phyloP scores from a whole-genome alignment of 495 filamentous ascomycete genomes.

The Daldinia loculata region DNA sequence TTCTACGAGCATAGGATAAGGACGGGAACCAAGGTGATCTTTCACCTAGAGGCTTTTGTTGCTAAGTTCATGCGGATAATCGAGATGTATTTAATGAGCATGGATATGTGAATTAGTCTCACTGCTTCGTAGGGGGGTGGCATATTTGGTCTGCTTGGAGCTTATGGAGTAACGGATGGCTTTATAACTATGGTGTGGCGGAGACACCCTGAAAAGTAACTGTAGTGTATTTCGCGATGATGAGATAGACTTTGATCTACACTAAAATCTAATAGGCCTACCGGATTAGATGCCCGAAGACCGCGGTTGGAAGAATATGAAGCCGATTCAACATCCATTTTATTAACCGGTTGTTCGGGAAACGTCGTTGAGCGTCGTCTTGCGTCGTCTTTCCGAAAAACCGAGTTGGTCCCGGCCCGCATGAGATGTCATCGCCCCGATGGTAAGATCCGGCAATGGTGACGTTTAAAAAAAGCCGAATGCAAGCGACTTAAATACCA shows the following conservation, averaged over 20 bases:
- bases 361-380: constrained; percentile 7
- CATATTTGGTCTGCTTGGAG: constrained; percentile 12
- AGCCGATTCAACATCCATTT: constrained; percentile 7
- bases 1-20: constrained; percentile 96
- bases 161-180: constrained; percentile 32
- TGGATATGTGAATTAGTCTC: constrained; percentile 65
- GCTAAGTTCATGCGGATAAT: constrained; percentile 97
- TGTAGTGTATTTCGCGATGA: constrained; percentile 9
- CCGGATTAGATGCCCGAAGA: constrained; percentile 4
- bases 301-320: constrained; percentile 19
- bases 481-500: constrained; percentile 24
- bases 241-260: constrained; percentile 23
- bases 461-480: constrained; percentile 23
- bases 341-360: constrained; percentile 11
- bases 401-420: constrained; percentile 32
- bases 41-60: constrained; percentile 97
- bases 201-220: constrained; percentile 8
- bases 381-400: constrained; percentile 27
- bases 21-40: constrained; percentile 93
- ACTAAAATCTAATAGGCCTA: not conserved
- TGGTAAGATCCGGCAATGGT: constrained; percentile 15
- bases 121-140: constrained; percentile 4
- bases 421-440: constrained; percentile 31
- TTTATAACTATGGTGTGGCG: constrained; percentile 15
- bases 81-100: constrained; percentile 91